These are phyloP conservation scores for Sclerospora graminicola DNA, from an alignment of 352 stramenopile species.

Conservation along the genomic window DNA sequence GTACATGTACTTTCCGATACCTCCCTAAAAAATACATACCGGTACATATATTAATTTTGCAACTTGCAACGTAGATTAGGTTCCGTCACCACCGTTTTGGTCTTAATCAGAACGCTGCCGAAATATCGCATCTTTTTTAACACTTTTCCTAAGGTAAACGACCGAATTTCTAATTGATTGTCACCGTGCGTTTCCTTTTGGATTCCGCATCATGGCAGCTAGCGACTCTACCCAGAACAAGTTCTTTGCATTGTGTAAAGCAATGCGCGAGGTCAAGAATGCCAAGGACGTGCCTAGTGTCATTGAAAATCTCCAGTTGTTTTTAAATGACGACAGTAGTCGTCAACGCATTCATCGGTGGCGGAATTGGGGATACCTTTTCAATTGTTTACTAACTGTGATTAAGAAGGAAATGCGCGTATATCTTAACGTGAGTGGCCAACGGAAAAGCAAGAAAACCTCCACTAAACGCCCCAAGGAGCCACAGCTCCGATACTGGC, in stretches of 20 bases:
- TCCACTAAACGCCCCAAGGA: slow-evolving; percentile 20
- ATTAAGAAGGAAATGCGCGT: slow-evolving; percentile 36
- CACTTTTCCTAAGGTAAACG: too few species aligned
- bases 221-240: slow-evolving; percentile 30
- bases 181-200: too few species aligned
- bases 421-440: slow-evolving; percentile 20
- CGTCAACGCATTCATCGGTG: slow-evolving; percentile 60
- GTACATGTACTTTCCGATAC: too few species aligned
- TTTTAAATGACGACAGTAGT: slow-evolving; percentile 35
- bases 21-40: too few species aligned
- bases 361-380: slow-evolving; percentile 53
- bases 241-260: slow-evolving; percentile 34
- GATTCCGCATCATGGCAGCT: slow-evolving; percentile 5
- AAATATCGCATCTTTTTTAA: too few species aligned
- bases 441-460: slow-evolving; percentile 22
- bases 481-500: slow-evolving; percentile 42
- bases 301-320: slow-evolving; percentile 33
- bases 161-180: too few species aligned
- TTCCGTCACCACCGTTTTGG: too few species aligned
- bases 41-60: too few species aligned
- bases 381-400: slow-evolving; percentile 36
- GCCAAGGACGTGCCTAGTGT: slow-evolving; percentile 21
- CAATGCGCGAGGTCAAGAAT: slow-evolving; percentile 33
- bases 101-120: too few species aligned
- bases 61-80: too few species aligned